Conservation (phyloP, 805 yeast genomes). For the Candida anglica region DNA sequence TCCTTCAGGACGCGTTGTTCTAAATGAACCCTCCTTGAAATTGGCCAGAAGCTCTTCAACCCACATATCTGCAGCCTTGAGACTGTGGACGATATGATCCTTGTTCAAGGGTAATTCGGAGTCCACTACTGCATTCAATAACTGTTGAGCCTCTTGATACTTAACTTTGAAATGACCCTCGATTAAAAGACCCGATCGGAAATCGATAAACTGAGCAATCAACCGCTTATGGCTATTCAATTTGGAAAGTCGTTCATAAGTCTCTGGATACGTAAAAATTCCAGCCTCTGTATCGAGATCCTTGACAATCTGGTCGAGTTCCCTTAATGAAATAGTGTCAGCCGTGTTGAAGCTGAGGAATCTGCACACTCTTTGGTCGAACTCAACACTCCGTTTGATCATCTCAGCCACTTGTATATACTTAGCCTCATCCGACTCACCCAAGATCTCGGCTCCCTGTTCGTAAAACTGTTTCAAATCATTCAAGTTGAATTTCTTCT, state of each 20-base stretch:
- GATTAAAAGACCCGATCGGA: background rate
- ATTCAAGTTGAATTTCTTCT: slow-evolving; percentile 27
- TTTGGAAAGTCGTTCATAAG: slow-evolving; percentile 23
- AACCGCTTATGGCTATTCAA: slow-evolving; percentile 18
- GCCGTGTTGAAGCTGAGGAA: slow-evolving; percentile 14
- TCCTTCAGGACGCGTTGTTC: background rate
- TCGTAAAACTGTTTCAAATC: slow-evolving; percentile 24
- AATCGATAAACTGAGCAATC: slow-evolving; percentile 11
- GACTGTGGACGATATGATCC: slow-evolving; percentile 8
- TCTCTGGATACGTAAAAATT: slow-evolving; percentile 16
- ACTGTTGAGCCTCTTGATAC: slow-evolving; percentile 21
- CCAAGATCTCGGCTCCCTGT: slow-evolving; percentile 23
- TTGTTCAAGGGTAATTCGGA: slow-evolving; percentile 16
- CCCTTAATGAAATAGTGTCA: slow-evolving; percentile 17
- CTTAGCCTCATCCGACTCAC: slow-evolving; percentile 31
- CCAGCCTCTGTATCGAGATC: slow-evolving; percentile 18
- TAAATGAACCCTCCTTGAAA: slow-evolving; percentile 7
- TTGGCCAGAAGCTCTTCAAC: slow-evolving; percentile 10
- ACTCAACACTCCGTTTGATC: slow-evolving; percentile 20
- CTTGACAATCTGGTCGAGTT: slow-evolving; percentile 18
- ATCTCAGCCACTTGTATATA: slow-evolving; percentile 18
- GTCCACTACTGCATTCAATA: slow-evolving; percentile 16
- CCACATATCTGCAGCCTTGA: slow-evolving; percentile 22
- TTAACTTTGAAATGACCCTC: too few species aligned
- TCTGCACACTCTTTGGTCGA: slow-evolving; percentile 13